Evolutionary conservation across 2,329 filamentous ascomycete species (phyloP), one percentile per base, ranked within the genome.

Genomic region (Pezicula carpinea): DNA sequence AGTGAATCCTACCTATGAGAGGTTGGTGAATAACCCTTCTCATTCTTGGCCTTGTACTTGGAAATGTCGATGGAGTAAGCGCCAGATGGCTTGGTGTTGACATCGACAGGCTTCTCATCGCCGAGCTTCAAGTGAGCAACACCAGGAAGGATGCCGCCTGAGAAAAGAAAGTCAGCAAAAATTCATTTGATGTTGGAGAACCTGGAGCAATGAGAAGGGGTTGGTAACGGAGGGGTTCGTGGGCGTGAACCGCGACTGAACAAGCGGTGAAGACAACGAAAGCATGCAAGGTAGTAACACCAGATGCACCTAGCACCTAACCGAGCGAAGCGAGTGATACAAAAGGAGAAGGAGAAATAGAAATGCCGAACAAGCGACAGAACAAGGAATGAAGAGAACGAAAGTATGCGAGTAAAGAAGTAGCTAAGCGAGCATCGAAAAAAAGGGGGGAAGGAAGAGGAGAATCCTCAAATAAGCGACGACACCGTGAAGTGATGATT

Each of bases 1-100:
- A 11, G 19, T 15, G 41, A 36, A 15, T 48, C 58, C 54, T 51
- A 61, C 60, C 48, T 48, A 11, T 52, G 47, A 36, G 40, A 39
- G 26, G 42, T 39, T 31, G 51, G 51, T 11, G 49, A 50, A 44
- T 42, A 53, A 17, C 50, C 47, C 32, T 46, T 47, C 14, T 19
- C 29, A 21, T 23, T 35, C 19, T 41, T 38, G 34, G 39, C 8
- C 17, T 36, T 38, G 19, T 10, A 18, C 36, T 50, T 51, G 43
- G 41, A n/a, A 21, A 33, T 17, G 15, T 51, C 45, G 11, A 36
- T 51, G 29, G 53, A 52, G 39, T 53, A 55, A 22, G 38, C 14
- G 29, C 53, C 47, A 13, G 51, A 52, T 38, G 26, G n/a, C 10
- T 48, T 18, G 18, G 38, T 43, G 35, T 48, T 51, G 44, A 51